Evolutionary conservation across 805 yeast species (phyloP), one percentile per base, ranked within the genome.

Genomic region (Candida ponderosae): DNA sequence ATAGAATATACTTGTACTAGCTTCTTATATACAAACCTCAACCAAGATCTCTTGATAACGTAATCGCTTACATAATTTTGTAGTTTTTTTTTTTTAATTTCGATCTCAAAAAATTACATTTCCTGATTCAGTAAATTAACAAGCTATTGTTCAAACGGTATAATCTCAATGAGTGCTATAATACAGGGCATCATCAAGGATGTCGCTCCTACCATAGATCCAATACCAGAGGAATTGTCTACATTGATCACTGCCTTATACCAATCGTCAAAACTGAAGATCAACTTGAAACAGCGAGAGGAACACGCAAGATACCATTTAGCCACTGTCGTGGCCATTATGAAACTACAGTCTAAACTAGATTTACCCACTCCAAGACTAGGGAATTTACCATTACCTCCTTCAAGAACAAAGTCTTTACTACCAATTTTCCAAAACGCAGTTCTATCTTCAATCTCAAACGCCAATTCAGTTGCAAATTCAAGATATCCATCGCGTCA

Each of bases 281-380:
- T 72, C 41, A 53, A 59, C 3, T 53, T 81, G 18, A 68, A 74
- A 13, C 66, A 68, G 19, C 66, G 66, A 29, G 73, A 76, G 36
- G 89, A 82, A 44, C 61, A 72, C 2, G 87, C 86, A 2, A 62
- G 90, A 37, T 69, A 68, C 38, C 89, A 82, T 52, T 53, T 83
- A 11, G 78, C 87, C 53, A 82, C 87, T 5, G 74, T 62, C 43
- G 52, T 81, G 18, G 80, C 84, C 0, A 70, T 72, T 13, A 77
- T 76, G 40, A 65, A 66, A 42, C 66, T 72, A 31, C 59, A 60
- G 11, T 57, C 61, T 10, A 57, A 57, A 27, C 59, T 72, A 31
- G 56, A 65, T 4, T 60, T 76, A 8, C 72, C 81, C 1, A 60
- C 61, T 4, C 83, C 81, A 6, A 60, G 60, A 26, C 36, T 63